These are phyloP conservation scores for Lodderomyces parapsilosis DNA, from an alignment of 1,139 yeast species.

Conservation along the genomic window DNA sequence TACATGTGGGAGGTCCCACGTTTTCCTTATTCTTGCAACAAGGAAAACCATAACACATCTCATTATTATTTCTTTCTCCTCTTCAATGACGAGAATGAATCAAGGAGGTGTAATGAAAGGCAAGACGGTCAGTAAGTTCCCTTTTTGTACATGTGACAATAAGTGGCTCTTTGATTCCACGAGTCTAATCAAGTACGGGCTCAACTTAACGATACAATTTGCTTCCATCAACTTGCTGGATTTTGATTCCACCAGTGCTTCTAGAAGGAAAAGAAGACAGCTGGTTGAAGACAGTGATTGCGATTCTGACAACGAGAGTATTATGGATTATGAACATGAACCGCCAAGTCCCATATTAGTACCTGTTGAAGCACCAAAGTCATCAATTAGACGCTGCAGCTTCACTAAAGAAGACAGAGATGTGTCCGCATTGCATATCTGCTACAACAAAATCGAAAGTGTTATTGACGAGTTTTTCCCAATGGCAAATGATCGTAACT, in stretches of 20 bases:
- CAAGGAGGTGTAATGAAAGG: background rate
- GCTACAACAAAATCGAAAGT: conserved; percentile 11
- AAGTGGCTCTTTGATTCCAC: conserved; percentile 14
- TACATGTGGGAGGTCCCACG: background rate
- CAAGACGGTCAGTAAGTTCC: conserved; percentile 10
- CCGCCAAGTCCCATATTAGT: conserved; percentile 15
- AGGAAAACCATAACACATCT: background rate
- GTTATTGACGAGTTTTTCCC: conserved; percentile 14
- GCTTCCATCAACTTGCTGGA: conserved; percentile 7
- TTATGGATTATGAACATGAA: conserved; percentile 7
- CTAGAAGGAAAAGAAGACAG: background rate
- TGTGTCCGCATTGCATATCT: conserved; percentile 7
- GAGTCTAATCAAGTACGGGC: conserved; percentile 13
- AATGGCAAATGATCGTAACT: conserved; percentile 10
- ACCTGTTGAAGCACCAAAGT: conserved; percentile 12
- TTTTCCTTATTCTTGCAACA: background rate
- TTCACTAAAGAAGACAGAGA: conserved; percentile 1
- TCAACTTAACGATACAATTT: conserved; percentile 13
- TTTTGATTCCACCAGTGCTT: background rate
- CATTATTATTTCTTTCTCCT: background rate
- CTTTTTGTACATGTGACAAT: conserved; percentile 14
- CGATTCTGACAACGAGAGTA: conserved; percentile 6
- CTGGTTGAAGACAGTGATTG: conserved; percentile 2
- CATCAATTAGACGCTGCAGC: conserved; percentile 11
- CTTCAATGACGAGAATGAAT: too few relatives aligned